Base-by-base conservation (phyloP, 139 green algal genomes). In the Zygnema circumcarinatum region DNA sequence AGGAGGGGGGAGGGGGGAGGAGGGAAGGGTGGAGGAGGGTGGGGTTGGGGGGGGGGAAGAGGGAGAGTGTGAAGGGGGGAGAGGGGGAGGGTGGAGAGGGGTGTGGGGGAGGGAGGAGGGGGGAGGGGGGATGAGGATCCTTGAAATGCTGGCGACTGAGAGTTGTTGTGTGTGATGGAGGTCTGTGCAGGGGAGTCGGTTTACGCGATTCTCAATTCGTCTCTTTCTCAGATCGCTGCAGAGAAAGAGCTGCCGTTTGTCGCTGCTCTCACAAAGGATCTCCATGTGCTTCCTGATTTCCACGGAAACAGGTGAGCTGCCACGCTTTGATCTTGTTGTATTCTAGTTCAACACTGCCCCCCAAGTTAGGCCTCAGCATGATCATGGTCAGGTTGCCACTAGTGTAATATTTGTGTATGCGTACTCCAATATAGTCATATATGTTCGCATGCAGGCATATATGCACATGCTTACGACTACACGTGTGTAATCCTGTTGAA, bases 301-400 rank as follows among this genome's bases (percentile, higher is more conserved):
- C 69, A 78, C 69, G 69, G 69, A 41, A 78, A 78, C 16, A 78
- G 69, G 69, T 78, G 36, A 41, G 69, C 16, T 25, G 69, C 11
- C 7, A 16, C 29, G 29, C 29, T 72, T 29, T 25, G 25, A 72
- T 29, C 25, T 25, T 72, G 25, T 72, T 25, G 56, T 72, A n/a
- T 72, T 72, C 56, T 29, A 72, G 25, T 72, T 72, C 56, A 72
- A 72, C 56, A 29, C 25, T 72, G 25, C 25, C 25, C 25, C n/a
- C n/a, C n/a, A n/a, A n/a, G n/a, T n/a, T n/a, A n/a, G n/a, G n/a
- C n/a, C n/a, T n/a, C n/a, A n/a, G n/a, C n/a, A n/a, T n/a, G n/a
- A n/a, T n/a, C n/a, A n/a, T n/a, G n/a, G n/a, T n/a, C n/a, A n/a
- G n/a, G n/a, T n/a, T n/a, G n/a, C n/a, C n/a, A n/a, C n/a, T n/a